A percentile compares a stretch with the other conserved stretches of the same genome.
Evolutionary conservation across 139 green algal species (phyloP).

Genomic region (Prasinococcaceae sp.): DNA sequence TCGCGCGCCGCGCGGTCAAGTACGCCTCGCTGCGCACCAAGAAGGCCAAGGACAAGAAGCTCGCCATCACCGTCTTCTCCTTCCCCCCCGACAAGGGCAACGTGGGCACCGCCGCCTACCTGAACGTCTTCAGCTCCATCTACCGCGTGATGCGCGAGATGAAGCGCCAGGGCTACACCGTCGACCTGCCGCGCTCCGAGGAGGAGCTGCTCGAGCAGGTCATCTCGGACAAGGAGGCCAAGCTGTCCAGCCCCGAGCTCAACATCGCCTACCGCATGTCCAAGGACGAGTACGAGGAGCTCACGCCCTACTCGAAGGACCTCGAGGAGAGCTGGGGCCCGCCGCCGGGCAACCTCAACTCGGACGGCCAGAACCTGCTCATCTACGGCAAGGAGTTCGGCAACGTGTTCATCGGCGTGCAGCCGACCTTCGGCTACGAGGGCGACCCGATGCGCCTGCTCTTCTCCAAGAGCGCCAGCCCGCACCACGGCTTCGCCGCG

Average conservation of each 20-base stretch:
- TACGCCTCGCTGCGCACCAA: slow-evolving; percentile 80
- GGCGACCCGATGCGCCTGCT: slow-evolving; percentile 97
- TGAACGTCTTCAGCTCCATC: slow-evolving; percentile 99
- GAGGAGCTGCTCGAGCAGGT: slow-evolving; percentile 74
- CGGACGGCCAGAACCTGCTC: slow-evolving; percentile 90
- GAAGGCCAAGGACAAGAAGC: slow-evolving; percentile 90
- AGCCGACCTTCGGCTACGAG: slow-evolving; percentile 99
- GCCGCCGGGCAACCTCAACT: slow-evolving; percentile 86
- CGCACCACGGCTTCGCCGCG: slow-evolving; percentile 97
- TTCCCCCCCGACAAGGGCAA: slow-evolving; percentile 99
- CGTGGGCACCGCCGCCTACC: slow-evolving; percentile 95
- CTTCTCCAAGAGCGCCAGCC: slow-evolving; percentile 78
- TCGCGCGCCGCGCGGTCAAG: slow-evolving; percentile 81
- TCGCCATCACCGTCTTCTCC: slow-evolving; percentile 94
- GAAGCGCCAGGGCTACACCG: slow-evolving; percentile 75
- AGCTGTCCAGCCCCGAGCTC: slow-evolving; percentile 85
- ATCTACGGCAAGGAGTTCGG: slow-evolving; percentile 92
- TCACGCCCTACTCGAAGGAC: slow-evolving; percentile 57
- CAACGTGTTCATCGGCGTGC: slow-evolving; percentile 99
- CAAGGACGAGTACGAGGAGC: slow-evolving; percentile 31
- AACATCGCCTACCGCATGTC: slow-evolving; percentile 83
- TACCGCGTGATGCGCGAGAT: slow-evolving; percentile 74
- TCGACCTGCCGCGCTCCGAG: slow-evolving; percentile 57
- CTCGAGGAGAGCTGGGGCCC: slow-evolving; percentile 99
- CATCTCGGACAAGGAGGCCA: slow-evolving; percentile 75